phyloP scores from a whole-genome alignment of 2,329 filamentous ascomycete species.

The Colletotrichum spaethianum region DNA sequence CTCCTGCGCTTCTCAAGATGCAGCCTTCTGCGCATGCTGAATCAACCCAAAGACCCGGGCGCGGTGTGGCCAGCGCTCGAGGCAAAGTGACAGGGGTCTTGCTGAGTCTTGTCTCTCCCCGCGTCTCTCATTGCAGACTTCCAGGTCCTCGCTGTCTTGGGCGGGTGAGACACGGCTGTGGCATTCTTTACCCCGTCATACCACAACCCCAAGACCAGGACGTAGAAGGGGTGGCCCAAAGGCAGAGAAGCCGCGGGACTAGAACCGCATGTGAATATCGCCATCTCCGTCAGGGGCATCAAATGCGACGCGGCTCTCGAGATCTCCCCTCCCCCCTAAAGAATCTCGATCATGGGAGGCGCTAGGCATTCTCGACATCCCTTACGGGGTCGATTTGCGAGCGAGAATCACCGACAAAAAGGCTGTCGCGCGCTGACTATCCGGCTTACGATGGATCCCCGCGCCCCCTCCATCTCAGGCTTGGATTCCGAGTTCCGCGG shows the following conservation, averaged over 20 bases:
- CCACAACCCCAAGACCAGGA: background rate
- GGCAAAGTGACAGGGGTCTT: slow-evolving; percentile 4
- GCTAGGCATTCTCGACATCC: slow-evolving; percentile 21
- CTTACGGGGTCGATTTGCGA: slow-evolving; percentile 6
- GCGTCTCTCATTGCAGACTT: slow-evolving; percentile 7
- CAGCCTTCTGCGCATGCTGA: background rate
- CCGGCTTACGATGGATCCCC: background rate
- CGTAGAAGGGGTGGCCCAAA: background rate
- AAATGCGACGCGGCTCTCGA: background rate
- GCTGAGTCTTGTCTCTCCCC: slow-evolving; percentile 16
- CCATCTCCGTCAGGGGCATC: background rate
- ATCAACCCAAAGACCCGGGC: background rate
- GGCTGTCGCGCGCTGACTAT: background rate
- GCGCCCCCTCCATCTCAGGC: slow-evolving; percentile 10
- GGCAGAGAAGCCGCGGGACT: background rate
- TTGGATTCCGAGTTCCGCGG: slow-evolving; percentile 8
- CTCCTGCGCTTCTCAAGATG: no score
- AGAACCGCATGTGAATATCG: slow-evolving; percentile 24
- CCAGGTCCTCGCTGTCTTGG: slow-evolving; percentile 10
- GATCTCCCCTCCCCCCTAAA: background rate
- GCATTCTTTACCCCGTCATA: background rate
- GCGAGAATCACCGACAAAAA: background rate
- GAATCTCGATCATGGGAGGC: slow-evolving; percentile 14
- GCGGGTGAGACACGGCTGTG: slow-evolving; percentile 8
- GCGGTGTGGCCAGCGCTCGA: slow-evolving; percentile 20